Percentiles rank a stretch among this genome's conserved stretches.
phyloP scores from a whole-genome alignment of 2,329 filamentous ascomycete species.

The Fusarium subglutinans region DNA sequence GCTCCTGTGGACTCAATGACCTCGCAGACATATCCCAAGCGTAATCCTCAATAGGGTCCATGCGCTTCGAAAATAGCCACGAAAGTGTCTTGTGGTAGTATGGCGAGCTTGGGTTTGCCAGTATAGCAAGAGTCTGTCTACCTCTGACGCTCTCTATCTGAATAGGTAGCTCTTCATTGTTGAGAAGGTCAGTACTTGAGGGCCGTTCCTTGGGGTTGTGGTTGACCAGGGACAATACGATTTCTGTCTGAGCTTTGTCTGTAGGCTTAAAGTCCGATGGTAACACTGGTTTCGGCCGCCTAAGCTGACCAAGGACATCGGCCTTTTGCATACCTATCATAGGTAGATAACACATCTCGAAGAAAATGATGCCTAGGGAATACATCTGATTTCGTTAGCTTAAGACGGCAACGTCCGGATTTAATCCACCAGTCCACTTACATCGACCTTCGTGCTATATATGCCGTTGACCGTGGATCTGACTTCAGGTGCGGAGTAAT shows the following conservation, averaged over 20 bases:
- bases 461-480: slow-evolving; percentile 76
- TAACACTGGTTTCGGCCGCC: slow-evolving; percentile 72
- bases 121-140: slow-evolving; percentile 79
- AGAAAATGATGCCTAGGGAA: slow-evolving; percentile 95
- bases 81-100: slow-evolving; percentile 91
- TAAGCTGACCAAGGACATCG: slow-evolving; percentile 72
- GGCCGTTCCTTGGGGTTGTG: slow-evolving; percentile 86
- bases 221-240: slow-evolving; percentile 81
- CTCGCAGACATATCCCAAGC: slow-evolving; percentile 76
- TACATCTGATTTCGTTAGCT: slow-evolving; percentile 74
- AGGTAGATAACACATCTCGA: slow-evolving; percentile 88
- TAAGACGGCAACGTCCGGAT: not conserved
- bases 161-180: slow-evolving; percentile 86
- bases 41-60: slow-evolving; percentile 82
- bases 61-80: slow-evolving; percentile 80
- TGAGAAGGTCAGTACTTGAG: slow-evolving; percentile 81
- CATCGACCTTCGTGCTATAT: slow-evolving; percentile 94
- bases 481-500: slow-evolving; percentile 94
- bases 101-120: slow-evolving; percentile 84
- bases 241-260: slow-evolving; percentile 78
- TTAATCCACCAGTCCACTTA: slow-evolving; percentile 52
- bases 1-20: slow-evolving; percentile 64
- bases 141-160: slow-evolving; percentile 95
- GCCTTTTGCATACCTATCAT: slow-evolving; percentile 74
- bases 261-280: slow-evolving; percentile 76